Base-by-base conservation (phyloP, 805 yeast genomes). In the Cyberlindnera americana region DNA sequence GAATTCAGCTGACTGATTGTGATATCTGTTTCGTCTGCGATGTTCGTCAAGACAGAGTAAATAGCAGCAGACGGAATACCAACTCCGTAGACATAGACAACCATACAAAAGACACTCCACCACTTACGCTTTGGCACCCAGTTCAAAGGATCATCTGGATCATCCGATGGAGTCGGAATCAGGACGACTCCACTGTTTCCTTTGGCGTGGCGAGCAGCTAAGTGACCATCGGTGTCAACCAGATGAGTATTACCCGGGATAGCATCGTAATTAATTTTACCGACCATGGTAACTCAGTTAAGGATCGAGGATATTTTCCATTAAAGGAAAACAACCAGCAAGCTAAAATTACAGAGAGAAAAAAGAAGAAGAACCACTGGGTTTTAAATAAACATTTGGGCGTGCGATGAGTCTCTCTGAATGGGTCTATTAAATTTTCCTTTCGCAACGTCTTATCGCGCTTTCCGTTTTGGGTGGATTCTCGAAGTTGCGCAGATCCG, bases 61-160 rank as follows among this genome's bases (percentile, higher is more conserved):
- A 70, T 59, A 5, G 76, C 73, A 13, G 80, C 73, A n/a, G 70
- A 59, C 16, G 72, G 66, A 39, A 68, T 59, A 35, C 78, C 78
- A 3, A 69, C 66, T 24, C 69, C 66, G 35, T 65, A 63, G 3
- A 69, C 66, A 47, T 68, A 72, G 7, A 69, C 62, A 19, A 66
- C 56, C 38, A 69, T 56, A 46, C 77, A 71, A 33, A 70, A 60
- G 38, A 74, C 61, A 30, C 71, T 69, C 25, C 72, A 29, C 56
- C 61, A 55, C 51, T 78, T 79, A 37, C 83, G 66, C 27, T 50
- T 44, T 19, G 50, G 58, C 3, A 73, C 37, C 88, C 88, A 81
- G 50, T 77, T 79, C 39, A 81, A 61, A 1, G 87, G 87, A 52
- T 81, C 89, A 48, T 80, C 75, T 6, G 85, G 83, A 45, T 80